Percentiles rank a stretch among this genome's conserved stretches.
These are phyloP conservation scores for Aspergillus pseudoterreus DNA, from an alignment of 2,329 filamentous ascomycete species.

Conservation along the genomic window DNA sequence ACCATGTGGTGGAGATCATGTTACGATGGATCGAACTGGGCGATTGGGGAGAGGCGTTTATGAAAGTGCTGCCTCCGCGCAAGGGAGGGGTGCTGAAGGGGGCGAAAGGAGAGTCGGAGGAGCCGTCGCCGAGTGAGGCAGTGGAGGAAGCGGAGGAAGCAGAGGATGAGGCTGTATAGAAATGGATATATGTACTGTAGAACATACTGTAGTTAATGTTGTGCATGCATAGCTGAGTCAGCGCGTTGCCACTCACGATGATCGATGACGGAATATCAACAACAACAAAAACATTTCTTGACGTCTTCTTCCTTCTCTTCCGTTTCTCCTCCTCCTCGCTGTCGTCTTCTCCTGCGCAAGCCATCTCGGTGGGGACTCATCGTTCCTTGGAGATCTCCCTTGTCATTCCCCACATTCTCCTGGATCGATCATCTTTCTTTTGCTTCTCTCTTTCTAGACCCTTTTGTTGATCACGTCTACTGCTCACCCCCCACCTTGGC, in stretches of 20 bases:
- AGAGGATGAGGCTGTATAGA: not conserved
- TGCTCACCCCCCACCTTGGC: slow-evolving; percentile 3
- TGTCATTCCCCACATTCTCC: too few species aligned
- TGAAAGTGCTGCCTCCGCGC: slow-evolving; percentile 81
- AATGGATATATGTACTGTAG: not conserved
- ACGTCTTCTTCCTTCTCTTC: slow-evolving; percentile 11
- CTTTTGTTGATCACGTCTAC: slow-evolving; percentile 4
- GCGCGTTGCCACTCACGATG: slow-evolving; percentile 20
- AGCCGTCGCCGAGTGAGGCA: slow-evolving; percentile 15
- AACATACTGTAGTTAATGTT: not conserved
- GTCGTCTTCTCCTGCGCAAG: not conserved
- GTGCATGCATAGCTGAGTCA: not conserved
- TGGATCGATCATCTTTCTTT: not conserved
- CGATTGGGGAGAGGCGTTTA: slow-evolving; percentile 88
- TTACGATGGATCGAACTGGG: slow-evolving; percentile 83
- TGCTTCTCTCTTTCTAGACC: not conserved
- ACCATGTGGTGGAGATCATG: slow-evolving; percentile 97
- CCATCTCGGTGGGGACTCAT: not conserved
- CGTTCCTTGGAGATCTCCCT: not conserved
- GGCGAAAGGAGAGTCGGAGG: slow-evolving; percentile 2
- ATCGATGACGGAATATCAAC: slow-evolving; percentile 22
- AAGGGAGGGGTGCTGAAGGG: slow-evolving; percentile 72
- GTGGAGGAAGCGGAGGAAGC: slow-evolving; percentile 6
- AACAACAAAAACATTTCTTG: slow-evolving; percentile 16
- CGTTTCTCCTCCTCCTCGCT: slow-evolving; percentile 1